These are phyloP conservation scores for Carpinus fangiana DNA, from an alignment of 306 rosid species.

Conservation along the genomic window DNA sequence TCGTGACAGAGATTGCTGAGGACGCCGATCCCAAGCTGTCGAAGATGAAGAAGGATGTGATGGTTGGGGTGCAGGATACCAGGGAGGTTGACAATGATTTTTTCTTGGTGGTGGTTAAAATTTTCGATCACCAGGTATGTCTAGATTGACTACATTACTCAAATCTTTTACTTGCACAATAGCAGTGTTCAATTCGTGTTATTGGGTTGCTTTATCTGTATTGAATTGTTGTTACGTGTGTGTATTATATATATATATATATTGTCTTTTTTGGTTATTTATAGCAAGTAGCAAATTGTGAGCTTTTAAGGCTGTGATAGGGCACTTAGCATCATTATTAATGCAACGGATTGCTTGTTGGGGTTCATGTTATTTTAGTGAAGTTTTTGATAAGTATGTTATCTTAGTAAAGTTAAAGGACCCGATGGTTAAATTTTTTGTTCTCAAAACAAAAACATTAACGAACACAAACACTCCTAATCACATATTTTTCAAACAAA, in stretches of 20 bases:
- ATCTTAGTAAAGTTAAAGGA: no score
- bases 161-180: neutral
- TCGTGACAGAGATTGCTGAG: conserved; percentile 63
- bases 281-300: neutral
- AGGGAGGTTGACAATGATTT: conserved; percentile 94
- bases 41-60: conserved; percentile 86
- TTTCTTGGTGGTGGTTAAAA: conserved; percentile 92
- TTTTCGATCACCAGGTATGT: conserved; percentile 82
- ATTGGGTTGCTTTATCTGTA: neutral
- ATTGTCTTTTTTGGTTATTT: neutral
- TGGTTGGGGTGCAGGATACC: conserved; percentile 88
- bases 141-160: neutral
- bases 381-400: no score
- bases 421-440: no score
- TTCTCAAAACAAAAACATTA: no score
- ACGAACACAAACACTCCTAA: no score
- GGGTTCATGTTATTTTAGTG: neutral
- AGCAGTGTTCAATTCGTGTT: neutral
- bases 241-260: no score
- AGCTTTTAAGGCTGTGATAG: neutral
- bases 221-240: neutral
- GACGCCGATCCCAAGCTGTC: conserved; percentile 86
- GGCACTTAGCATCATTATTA: neutral
- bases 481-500: no score
- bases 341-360: neutral